Evolutionary conservation across 495 filamentous ascomycete genomes (phyloP).

Genomic region (Daldinia grandis): DNA sequence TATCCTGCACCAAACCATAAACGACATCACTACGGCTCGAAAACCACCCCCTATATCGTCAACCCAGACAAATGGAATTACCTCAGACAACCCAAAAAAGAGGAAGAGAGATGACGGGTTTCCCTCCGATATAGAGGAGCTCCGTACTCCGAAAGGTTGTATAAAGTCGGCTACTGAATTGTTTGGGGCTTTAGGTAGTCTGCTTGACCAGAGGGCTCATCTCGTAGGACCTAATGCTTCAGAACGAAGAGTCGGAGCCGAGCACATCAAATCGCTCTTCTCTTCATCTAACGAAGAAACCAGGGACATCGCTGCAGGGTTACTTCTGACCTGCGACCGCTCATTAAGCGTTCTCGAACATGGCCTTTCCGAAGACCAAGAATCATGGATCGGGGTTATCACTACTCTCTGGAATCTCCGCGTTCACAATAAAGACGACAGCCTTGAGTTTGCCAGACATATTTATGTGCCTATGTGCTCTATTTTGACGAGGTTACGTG

Average conservation of each 20-base stretch:
- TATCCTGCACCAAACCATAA: conserved; percentile 53
- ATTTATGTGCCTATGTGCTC: conserved; percentile 45
- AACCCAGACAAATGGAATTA: conserved; percentile 13
- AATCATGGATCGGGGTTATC: conserved; percentile 52
- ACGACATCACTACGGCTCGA: conserved; percentile 50
- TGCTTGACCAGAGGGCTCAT: conserved; percentile 42
- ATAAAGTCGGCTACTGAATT: conserved; percentile 51
- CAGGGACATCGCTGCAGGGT: conserved; percentile 47
- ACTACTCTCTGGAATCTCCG: conserved; percentile 55
- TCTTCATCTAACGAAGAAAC: conserved; percentile 51
- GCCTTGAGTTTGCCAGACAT: conserved; percentile 51
- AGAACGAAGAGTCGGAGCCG: conserved; percentile 50
- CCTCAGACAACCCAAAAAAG: conserved; percentile 43
- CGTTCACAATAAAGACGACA: conserved; percentile 49
- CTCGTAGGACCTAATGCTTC: conserved; percentile 18
- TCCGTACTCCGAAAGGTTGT: conserved; percentile 46
- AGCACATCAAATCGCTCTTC: conserved; percentile 60
- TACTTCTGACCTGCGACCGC: conserved; percentile 51
- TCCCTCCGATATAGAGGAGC: conserved; percentile 44
- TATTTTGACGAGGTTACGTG: conserved; percentile 49
- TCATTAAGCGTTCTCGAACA: conserved; percentile 39
- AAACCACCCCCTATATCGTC: conserved; percentile 4
- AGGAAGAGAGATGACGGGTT: conserved; percentile 46
- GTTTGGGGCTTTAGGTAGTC: conserved; percentile 48
- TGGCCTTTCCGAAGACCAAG: conserved; percentile 39